Evolutionary conservation across 1,139 yeast species (phyloP).

Genomic region (Sugiyamaella japonica): DNA sequence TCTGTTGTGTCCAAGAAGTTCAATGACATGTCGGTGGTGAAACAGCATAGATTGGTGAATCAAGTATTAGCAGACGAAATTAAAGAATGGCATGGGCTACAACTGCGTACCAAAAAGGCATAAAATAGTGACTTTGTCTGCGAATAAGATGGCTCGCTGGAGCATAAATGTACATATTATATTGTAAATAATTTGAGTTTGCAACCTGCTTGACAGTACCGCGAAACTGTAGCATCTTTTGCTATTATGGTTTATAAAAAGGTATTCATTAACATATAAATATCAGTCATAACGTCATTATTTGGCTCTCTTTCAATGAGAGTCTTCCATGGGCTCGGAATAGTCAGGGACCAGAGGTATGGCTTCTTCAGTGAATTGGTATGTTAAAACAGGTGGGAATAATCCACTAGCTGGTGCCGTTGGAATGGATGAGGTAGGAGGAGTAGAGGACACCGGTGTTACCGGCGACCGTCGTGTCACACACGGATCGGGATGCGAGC

Average conservation of each 20-base stretch:
- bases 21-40: constrained; percentile 77
- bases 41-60: constrained; percentile 91
- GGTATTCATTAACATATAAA: background rate
- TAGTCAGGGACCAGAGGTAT: constrained; percentile 33
- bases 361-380: constrained; percentile 30
- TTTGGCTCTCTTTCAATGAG: background rate
- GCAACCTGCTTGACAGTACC: too few species aligned
- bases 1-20: constrained; percentile 70
- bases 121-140: too few species aligned
- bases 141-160: too few species aligned
- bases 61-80: constrained; percentile 81
- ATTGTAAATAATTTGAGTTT: background rate
- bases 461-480: background rate
- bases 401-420: constrained; percentile 14
- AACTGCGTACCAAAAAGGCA: constrained; percentile 58
- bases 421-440: background rate
- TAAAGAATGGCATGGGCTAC: constrained; percentile 92
- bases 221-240: too few species aligned
- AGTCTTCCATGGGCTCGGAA: constrained; percentile 19
- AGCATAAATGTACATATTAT: background rate
- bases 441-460: background rate
- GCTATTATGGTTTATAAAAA: background rate
- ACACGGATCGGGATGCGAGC: background rate
- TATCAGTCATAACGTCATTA: constrained; percentile 11
- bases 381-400: constrained; percentile 30